These are phyloP conservation scores for Verticillium nubilum DNA, from an alignment of 2,329 filamentous ascomycete genomes.

Conservation along the genomic window DNA sequence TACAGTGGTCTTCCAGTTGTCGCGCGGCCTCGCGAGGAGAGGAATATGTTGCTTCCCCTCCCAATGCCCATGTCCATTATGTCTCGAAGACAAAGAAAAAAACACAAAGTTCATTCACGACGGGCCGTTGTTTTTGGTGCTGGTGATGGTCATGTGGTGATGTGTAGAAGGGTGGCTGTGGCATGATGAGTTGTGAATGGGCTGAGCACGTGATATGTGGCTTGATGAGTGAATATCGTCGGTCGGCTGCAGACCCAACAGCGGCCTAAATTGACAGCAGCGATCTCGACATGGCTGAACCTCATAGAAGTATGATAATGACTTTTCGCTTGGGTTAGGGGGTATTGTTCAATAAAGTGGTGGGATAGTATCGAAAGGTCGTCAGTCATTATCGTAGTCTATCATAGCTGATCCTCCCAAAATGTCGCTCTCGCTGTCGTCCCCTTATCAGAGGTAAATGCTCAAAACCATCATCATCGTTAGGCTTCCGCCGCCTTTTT, in stretches of 20 bases:
- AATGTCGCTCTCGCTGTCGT: background rate
- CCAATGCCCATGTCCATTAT: constrained; percentile 13
- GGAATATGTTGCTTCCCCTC: constrained; percentile 7
- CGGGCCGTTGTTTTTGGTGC: no score
- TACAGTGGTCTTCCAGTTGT: constrained; percentile 8
- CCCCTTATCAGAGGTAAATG: no score
- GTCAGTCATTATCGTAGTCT: background rate
- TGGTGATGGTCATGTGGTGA: background rate
- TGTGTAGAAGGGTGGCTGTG: background rate
- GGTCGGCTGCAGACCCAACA: background rate
- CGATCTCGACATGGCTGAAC: no score
- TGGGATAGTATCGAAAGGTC: no score
- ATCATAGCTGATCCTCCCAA: background rate
- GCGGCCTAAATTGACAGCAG: no score
- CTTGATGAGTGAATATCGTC: background rate
- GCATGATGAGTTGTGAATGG: no score
- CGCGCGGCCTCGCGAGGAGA: constrained; percentile 9
- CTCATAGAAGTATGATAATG: no score
- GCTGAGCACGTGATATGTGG: background rate
- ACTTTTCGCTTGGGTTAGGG: no score
- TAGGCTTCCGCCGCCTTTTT: background rate
- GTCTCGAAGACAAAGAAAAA: constrained; percentile 13
- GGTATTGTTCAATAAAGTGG: no score
- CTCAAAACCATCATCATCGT: no score
- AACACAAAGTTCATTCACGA: constrained; percentile 13